These are phyloP conservation scores for Suillus fuscotomentosus DNA, from an alignment of 768 basidiomycete genomes.

Conservation along the genomic window DNA sequence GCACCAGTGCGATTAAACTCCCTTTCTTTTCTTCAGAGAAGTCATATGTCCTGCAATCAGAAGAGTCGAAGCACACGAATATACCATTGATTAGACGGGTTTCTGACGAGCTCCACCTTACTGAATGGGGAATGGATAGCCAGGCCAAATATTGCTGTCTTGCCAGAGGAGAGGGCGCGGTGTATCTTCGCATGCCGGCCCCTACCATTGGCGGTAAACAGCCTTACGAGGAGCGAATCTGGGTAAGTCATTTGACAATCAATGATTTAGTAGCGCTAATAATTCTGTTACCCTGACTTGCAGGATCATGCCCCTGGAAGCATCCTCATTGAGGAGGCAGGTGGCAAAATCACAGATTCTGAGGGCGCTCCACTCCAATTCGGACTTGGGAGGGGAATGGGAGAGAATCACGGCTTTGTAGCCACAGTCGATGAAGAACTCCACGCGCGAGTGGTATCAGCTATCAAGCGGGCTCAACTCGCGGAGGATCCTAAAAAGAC, in stretches of 20 bases:
- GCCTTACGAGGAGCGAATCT: slow-evolving; percentile 94
- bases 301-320: slow-evolving; percentile 91
- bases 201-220: slow-evolving; percentile 33
- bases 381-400: slow-evolving; percentile 80
- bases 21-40: slow-evolving; percentile 43
- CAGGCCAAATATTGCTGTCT: slow-evolving; percentile 94
- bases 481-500: slow-evolving; percentile 24
- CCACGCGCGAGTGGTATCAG: slow-evolving; percentile 68
- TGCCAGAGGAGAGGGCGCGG: slow-evolving; percentile 80
- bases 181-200: slow-evolving; percentile 79
- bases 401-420: slow-evolving; percentile 84
- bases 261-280: background rate
- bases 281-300: background rate
- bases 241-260: slow-evolving; percentile 50
- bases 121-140: slow-evolving; percentile 80
- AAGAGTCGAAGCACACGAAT: slow-evolving; percentile 91
- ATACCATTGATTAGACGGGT: slow-evolving; percentile 81
- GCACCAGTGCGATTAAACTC: slow-evolving; percentile 21
- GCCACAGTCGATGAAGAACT: slow-evolving; percentile 68
- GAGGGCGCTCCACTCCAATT: slow-evolving; percentile 80
- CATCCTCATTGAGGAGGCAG: slow-evolving; percentile 84
- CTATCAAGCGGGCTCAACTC: slow-evolving; percentile 60
- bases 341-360: slow-evolving; percentile 85
- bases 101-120: slow-evolving; percentile 63
- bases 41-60: slow-evolving; percentile 83